phyloP scores from a whole-genome alignment of 805 yeast genomes.

The Ascoidea rubescens region DNA sequence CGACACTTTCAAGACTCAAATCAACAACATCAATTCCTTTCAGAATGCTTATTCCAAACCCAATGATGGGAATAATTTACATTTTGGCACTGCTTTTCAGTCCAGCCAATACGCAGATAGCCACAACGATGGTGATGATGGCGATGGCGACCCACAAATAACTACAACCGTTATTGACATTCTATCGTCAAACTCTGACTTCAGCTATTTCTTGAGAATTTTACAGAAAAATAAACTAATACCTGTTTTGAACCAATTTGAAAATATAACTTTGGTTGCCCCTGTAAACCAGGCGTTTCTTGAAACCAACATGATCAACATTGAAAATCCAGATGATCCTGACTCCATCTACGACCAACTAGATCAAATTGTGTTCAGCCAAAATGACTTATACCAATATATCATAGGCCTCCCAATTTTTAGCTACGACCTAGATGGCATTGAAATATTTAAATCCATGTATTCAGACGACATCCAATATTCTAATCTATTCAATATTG shows the following conservation, averaged over 20 bases:
- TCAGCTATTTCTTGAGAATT: constrained; percentile 44
- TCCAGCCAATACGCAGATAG: too few relatives aligned
- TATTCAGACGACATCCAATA: not conserved
- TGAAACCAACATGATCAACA: constrained; percentile 6
- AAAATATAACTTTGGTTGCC: constrained; percentile 62
- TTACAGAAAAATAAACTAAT: constrained; percentile 51
- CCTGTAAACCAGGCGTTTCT: constrained; percentile 70
- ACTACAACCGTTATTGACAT: constrained; percentile 47
- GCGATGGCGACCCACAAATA: constrained; percentile 1
- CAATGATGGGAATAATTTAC: too few relatives aligned
- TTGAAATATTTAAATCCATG: constrained; percentile 15
- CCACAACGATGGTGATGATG: not conserved
- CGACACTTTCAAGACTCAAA: too few relatives aligned
- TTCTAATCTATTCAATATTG: too few relatives aligned
- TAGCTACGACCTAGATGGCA: constrained; percentile 17
- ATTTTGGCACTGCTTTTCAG: too few relatives aligned
- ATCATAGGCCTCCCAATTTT: constrained; percentile 20
- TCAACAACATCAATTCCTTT: too few relatives aligned
- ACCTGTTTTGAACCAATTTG: constrained; percentile 42
- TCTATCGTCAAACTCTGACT: constrained; percentile 53
- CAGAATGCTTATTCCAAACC: not conserved
- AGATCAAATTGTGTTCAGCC: not conserved
- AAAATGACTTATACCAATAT: constrained; percentile 18
- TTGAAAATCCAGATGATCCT: constrained; percentile 2
- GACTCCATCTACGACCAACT: constrained; percentile 14